Evolutionary conservation across 2,329 filamentous ascomycete species (phyloP).

Genomic region (Arthroderma uncinatum): DNA sequence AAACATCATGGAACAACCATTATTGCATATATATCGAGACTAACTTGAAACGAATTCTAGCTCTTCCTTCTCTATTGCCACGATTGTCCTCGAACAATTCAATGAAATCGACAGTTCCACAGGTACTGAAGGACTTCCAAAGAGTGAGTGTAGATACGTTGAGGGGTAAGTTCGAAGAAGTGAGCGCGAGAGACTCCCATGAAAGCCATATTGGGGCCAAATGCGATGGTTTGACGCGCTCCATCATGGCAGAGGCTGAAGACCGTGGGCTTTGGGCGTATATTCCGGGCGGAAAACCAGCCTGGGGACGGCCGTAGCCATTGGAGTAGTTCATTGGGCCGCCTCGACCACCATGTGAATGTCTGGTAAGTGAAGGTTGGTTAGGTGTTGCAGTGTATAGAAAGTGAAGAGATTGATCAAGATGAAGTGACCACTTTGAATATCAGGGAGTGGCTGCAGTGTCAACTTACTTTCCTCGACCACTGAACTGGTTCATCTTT

Average conservation of each 20-base stretch:
- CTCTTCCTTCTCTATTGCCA: slow-evolving; percentile 33
- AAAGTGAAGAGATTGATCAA: neutral
- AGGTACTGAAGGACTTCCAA: slow-evolving; percentile 41
- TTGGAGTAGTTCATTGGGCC: neutral
- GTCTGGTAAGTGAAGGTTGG: neutral
- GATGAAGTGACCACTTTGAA: neutral
- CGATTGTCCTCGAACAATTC: slow-evolving; percentile 42
- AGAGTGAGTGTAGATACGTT: slow-evolving; percentile 33
- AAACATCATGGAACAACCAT: neutral
- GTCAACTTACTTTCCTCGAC: neutral
- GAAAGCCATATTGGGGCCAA: slow-evolving; percentile 26
- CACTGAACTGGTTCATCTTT: neutral
- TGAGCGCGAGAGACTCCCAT: slow-evolving; percentile 32
- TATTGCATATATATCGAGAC: neutral
- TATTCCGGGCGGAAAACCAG: neutral
- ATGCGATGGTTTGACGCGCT: neutral
- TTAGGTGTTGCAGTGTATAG: no score
- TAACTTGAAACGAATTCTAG: slow-evolving; percentile 45
- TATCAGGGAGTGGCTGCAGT: neutral
- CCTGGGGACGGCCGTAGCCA: neutral
- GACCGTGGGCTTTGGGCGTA: neutral
- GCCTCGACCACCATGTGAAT: neutral
- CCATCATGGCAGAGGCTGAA: neutral
- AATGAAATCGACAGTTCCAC: slow-evolving; percentile 47
- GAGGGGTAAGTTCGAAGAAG: slow-evolving; percentile 26